These are phyloP conservation scores for Fonsecaea monophora DNA, from an alignment of 2,329 filamentous ascomycete species.

Conservation along the genomic window DNA sequence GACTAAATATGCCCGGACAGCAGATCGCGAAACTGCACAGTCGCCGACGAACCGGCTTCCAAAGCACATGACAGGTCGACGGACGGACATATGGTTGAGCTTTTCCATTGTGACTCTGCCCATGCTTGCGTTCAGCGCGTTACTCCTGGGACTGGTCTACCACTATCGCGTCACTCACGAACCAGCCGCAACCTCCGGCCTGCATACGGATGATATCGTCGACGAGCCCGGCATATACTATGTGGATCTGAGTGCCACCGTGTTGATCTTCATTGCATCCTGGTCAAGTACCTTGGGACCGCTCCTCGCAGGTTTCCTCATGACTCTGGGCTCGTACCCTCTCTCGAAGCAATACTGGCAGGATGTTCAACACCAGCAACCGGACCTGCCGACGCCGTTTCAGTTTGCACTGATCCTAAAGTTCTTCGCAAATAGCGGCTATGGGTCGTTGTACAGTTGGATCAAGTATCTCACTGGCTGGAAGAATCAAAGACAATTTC, in stretches of 20 bases:
- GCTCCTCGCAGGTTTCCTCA: conserved; percentile 39
- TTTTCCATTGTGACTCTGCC: conserved; percentile 10
- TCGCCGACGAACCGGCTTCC: neutral
- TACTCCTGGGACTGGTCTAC: conserved; percentile 13
- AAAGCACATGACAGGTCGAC: neutral
- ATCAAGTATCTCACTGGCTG: neutral
- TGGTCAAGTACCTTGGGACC: conserved; percentile 41
- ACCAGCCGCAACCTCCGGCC: neutral
- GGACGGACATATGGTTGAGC: conserved; percentile 1
- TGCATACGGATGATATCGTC: neutral
- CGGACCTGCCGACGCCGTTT: conserved; percentile 11
- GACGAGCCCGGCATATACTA: conserved; percentile 32
- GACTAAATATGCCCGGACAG: neutral
- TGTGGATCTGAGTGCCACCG: conserved; percentile 38
- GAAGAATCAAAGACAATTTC: neutral
- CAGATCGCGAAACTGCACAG: neutral
- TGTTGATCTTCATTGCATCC: conserved; percentile 38
- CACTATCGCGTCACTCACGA: conserved; percentile 3
- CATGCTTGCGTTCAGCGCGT: conserved; percentile 8
- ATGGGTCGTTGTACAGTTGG: neutral
- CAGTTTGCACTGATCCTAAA: conserved; percentile 10
- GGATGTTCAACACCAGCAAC: conserved; percentile 14
- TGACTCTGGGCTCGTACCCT: conserved; percentile 41
- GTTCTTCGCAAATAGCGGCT: neutral
- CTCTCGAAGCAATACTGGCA: conserved; percentile 29